Base-by-base conservation (phyloP, 331 rosid genomes). In the Dryas integrifolia region DNA sequence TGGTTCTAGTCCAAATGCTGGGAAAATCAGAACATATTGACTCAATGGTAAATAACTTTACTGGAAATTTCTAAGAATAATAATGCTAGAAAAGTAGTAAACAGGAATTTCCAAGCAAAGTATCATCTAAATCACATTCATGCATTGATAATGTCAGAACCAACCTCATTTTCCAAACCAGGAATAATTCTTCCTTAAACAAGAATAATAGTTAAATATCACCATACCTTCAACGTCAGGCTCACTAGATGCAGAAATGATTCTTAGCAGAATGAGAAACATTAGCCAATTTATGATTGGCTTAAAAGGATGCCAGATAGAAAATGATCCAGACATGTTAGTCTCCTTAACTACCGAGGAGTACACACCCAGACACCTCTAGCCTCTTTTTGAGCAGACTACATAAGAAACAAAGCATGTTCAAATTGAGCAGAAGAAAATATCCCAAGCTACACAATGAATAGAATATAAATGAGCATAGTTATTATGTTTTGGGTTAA, bases 171-270 rank as follows among this genome's bases (percentile, higher is more conserved):
- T 14, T 5, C 10, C 24, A 5, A 30, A 14, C 67, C 38, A 60
- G 9, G 10, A 10, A 15, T 38, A 11, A 58, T 14, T 59, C n/a
- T 65, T 9, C 11, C 50, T 60, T 4, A 52, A 55, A 4, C 18
- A 48, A 7, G 9, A 40, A 49, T 38, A 80, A 40, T 56, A 73
- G 50, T 16, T 16, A 11, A 75, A 63, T 15, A 72, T 71, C 18
- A 73, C 45, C 52, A 49, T 61, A 94, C 97, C 98, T 94, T 94
- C 98, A 55, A 89, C 75, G 67, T 94, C 96, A 76, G 98, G 88
- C 15, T 86, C 88, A n/a, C 60, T 67, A 72, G 85, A 70, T 81
- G 89, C 77, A 80, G 21, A 82, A 77, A 89, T 65, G 73, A 78
- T 63, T 75, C 38, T 79, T 60, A 89, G 72, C 68, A 89, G 30